Evolutionary conservation across 441 rosid species (phyloP).

Genomic region (Adansonia rubrostipa): DNA sequence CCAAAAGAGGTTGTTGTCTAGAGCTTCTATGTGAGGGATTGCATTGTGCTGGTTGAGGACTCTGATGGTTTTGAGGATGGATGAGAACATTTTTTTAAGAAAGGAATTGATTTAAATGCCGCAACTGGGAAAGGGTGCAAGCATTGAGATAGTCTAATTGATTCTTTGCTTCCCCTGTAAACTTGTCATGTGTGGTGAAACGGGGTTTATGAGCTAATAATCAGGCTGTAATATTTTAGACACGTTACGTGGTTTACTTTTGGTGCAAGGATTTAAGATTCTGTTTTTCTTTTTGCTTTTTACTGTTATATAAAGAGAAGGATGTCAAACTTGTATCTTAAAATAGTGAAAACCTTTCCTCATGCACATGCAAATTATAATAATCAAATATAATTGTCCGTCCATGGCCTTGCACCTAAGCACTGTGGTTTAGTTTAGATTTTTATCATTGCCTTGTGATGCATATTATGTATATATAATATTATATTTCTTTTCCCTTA

Average conservation of each 20-base stretch:
- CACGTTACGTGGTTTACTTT: not conserved
- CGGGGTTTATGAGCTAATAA: not conserved
- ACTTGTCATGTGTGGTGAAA: not conserved
- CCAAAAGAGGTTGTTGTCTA: not conserved
- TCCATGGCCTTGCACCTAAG: not conserved
- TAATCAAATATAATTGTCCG: not conserved
- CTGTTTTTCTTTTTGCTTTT: not conserved
- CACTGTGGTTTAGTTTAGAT: not conserved
- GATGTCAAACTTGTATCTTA: not conserved
- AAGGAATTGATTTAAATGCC: not conserved
- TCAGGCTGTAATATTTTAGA: not conserved
- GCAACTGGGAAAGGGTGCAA: slow-evolving; percentile 5
- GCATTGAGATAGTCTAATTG: not conserved
- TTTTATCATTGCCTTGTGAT: slow-evolving; percentile 1
- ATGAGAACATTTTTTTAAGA: not conserved
- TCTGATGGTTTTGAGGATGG: not conserved
- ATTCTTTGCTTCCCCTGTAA: not conserved
- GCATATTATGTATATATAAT: not conserved
- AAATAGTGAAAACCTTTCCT: not conserved
- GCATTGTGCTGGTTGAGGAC: not conserved
- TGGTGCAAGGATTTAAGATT: not conserved
- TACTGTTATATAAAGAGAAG: not conserved
- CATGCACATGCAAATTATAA: not conserved
- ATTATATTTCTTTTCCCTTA: not conserved
- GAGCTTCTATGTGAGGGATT: slow-evolving; percentile 3